A percentile compares a stretch with the other conserved stretches of the same genome.
Conservation (phyloP, 1,284 basidiomycete genomes). For the Ustilago hordei region DNA sequence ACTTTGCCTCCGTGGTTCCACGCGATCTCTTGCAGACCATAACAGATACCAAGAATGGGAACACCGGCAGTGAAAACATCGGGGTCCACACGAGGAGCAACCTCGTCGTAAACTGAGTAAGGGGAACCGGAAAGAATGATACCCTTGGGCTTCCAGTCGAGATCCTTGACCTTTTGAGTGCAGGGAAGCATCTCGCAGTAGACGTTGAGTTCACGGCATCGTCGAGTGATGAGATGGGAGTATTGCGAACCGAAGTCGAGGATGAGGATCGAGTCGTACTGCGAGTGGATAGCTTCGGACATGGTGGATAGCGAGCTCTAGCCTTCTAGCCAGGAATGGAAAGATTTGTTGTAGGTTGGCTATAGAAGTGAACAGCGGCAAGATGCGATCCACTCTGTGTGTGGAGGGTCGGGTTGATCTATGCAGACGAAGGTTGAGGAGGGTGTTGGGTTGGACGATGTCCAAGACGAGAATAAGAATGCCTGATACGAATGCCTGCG, state of each 20-base stretch:
- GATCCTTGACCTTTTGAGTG: constrained; percentile 88
- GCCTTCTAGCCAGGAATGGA: not conserved
- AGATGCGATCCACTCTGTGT: constrained; percentile 11
- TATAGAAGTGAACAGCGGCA: constrained; percentile 11
- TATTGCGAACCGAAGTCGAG: constrained; percentile 99
- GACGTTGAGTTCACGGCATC: constrained; percentile 97
- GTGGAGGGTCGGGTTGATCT: not conserved
- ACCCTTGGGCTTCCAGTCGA: constrained; percentile 95
- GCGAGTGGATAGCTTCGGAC: constrained; percentile 81
- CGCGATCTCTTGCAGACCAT: constrained; percentile 98
- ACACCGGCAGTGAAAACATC: constrained; percentile 91
- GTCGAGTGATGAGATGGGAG: constrained; percentile 95
- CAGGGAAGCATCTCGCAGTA: constrained; percentile 99
- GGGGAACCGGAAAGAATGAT: constrained; percentile 98
- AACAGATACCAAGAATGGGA: constrained; percentile 96
- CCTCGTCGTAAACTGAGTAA: constrained; percentile 95
- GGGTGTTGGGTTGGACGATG: constrained; percentile 38
- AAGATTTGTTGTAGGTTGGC: not conserved
- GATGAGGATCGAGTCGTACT: constrained; percentile 96
- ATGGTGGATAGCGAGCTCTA: constrained; percentile 32
- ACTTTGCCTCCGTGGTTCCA: constrained; percentile 89
- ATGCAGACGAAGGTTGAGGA: constrained; percentile 5
- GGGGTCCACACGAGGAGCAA: constrained; percentile 93
- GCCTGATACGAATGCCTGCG: not conserved
- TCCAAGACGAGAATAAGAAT: constrained; percentile 41